Evolutionary conservation across 1,284 basidiomycete species (phyloP), one percentile per base, ranked within the genome.

Genomic region (Naganishia sp.): DNA sequence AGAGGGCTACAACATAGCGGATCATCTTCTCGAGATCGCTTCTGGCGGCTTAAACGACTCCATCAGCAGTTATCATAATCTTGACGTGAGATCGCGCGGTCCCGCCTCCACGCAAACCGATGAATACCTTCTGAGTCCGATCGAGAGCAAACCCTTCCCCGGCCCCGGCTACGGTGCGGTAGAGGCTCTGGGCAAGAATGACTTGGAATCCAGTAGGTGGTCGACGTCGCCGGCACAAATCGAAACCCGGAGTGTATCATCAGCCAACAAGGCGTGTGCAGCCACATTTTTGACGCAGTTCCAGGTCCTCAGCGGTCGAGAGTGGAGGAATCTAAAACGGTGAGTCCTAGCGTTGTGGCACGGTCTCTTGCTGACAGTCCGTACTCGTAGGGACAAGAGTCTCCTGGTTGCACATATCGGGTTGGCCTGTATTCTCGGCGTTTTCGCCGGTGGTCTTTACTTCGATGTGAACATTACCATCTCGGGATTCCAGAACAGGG

Each of bases 401-500:
- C 77, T 94, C 32, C 88, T 94, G 77, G 76, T 92, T 54, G 86
- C 90, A 2, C 93, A 95, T 80, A 74, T 90, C 23, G 75, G 80
- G 3, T 81, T 90, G 18, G 83, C 92, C 18, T 82, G 83, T 15
- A 75, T 93, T 1, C 79, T 94, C 5, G 92, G 92, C 2, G 86
- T 90, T 2, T 91, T 93, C 73, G 71, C 75, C 83, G 91, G 92
- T 62, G 92, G 92, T 0, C 77, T 94, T 63, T 94, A 93, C 77
- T 94, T 83, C 80, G 77, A 92, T 42, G 92, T 90, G 0, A 85
- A 84, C 52, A 78, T 84, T 13, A 88, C 86, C 1, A 94, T 95
- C 67, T 89, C 90, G 25, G 92, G 93, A 0, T 95, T 95, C 84
- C 93, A 95, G 77, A 92, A 88, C 23, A 84, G 92, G 46, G 85